These are phyloP conservation scores for Vaccinium macrocarpon DNA, from an alignment of 148 eudicot genomes.

Conservation along the genomic window DNA sequence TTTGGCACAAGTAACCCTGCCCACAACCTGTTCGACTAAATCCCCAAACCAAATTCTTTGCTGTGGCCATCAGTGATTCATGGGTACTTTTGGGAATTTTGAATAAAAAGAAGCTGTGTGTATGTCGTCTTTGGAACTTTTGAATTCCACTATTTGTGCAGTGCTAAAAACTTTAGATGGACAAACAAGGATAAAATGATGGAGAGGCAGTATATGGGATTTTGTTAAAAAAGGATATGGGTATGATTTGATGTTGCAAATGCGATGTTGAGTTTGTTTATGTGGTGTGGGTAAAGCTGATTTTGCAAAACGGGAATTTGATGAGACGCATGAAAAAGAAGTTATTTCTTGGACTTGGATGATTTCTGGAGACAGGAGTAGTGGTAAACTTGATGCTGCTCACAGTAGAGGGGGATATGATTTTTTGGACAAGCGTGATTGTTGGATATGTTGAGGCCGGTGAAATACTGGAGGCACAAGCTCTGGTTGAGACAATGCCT, in stretches of 20 bases:
- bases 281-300: conserved; percentile 26
- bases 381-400: background rate
- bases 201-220: conserved; percentile 24
- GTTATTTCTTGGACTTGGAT: conserved; percentile 25
- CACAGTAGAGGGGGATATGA: too few species aligned
- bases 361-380: conserved; percentile 29
- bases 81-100: conserved; percentile 29
- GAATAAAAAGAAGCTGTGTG: conserved; percentile 19
- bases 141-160: conserved; percentile 27
- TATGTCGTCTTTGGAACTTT: conserved; percentile 12
- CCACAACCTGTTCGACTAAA: conserved; percentile 31
- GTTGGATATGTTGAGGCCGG: too few species aligned
- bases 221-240: conserved; percentile 24
- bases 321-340: conserved; percentile 25
- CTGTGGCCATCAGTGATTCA: conserved; percentile 40
- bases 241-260: conserved; percentile 27
- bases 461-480: too few species aligned
- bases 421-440: too few species aligned
- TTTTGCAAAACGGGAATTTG: conserved; percentile 15
- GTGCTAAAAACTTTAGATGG: conserved; percentile 31
- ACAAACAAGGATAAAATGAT: conserved; percentile 21
- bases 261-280: conserved; percentile 25
- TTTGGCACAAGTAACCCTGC: conserved; percentile 20
- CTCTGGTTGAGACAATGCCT: too few species aligned
- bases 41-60: conserved; percentile 38